A percentile compares a stretch with the other conserved stretches of the same genome.
Conservation (phyloP, 371 early-diverging fungal species). For the Mortierella sp. region DNA sequence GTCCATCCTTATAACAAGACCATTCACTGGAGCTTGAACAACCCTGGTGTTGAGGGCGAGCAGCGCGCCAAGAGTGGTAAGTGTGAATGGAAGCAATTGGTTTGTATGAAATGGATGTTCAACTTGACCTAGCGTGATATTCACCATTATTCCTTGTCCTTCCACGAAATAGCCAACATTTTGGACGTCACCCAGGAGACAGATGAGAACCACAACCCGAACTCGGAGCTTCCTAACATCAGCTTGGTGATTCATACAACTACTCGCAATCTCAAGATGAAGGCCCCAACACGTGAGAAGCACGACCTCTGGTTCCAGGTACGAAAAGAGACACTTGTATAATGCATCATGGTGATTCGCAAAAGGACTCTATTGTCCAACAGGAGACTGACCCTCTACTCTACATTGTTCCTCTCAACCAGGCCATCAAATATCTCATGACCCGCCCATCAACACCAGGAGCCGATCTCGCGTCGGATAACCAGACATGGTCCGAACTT, state of each 20-base stretch:
- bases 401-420: too few relatives aligned
- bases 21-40: slow-evolving; percentile 78
- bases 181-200: slow-evolving; percentile 66
- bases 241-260: slow-evolving; percentile 77
- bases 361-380: too few relatives aligned
- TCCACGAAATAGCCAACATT: slow-evolving; percentile 62
- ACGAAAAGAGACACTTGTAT: too few relatives aligned
- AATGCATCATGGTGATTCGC: too few relatives aligned
- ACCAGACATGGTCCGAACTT: slow-evolving; percentile 51
- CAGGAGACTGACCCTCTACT: too few relatives aligned
- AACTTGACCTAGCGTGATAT: too few relatives aligned
- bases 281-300: slow-evolving; percentile 71
- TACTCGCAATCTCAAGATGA: slow-evolving; percentile 76
- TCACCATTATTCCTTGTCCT: too few relatives aligned
- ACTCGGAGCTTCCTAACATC: slow-evolving; percentile 64
- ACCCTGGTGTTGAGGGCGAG: slow-evolving; percentile 71
- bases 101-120: neutral
- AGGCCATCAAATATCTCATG: slow-evolving; percentile 45
- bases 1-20: slow-evolving; percentile 84
- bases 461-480: slow-evolving; percentile 34
- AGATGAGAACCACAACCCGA: slow-evolving; percentile 51
- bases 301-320: slow-evolving; percentile 84
- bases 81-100: neutral
- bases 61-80: slow-evolving; percentile 63
- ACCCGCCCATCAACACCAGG: slow-evolving; percentile 46